A percentile compares a stretch with the other conserved stretches of the same genome.
phyloP scores from a whole-genome alignment of 768 basidiomycete genomes.

The Podaxis sp. region DNA sequence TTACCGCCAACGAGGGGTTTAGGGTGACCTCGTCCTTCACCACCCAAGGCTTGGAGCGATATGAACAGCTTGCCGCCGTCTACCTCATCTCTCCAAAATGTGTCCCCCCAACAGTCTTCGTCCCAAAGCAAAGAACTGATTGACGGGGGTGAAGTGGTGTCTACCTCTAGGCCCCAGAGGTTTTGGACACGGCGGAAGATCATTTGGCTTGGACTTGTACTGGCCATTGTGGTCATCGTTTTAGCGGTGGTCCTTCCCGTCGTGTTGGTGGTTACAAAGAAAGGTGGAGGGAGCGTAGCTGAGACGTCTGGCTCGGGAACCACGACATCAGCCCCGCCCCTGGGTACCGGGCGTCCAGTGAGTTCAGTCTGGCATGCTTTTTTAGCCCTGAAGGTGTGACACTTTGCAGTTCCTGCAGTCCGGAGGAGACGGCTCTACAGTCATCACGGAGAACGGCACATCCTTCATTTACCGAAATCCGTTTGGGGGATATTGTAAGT shows the following conservation, averaged over 20 bases:
- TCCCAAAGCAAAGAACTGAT: background rate
- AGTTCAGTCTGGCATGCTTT: conserved; percentile 9
- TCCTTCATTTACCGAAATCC: conserved; percentile 70
- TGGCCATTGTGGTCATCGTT: conserved; percentile 25
- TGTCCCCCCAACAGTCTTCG: background rate
- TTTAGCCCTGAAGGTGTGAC: background rate
- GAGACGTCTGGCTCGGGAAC: no score
- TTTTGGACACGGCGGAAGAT: conserved; percentile 17
- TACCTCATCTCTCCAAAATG: background rate
- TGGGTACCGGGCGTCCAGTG: conserved; percentile 17
- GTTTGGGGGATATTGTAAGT: conserved; percentile 66
- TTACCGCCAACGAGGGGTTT: no score
- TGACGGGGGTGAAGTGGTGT: conserved; percentile 15
- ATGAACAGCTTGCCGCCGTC: conserved; percentile 7
- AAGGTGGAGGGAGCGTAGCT: conserved; percentile 15
- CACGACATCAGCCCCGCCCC: no score
- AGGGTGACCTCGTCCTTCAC: background rate
- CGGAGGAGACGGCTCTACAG: conserved; percentile 63
- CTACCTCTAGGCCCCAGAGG: background rate
- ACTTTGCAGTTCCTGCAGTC: conserved; percentile 23
- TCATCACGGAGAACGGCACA: conserved; percentile 62
- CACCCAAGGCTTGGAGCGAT: background rate
- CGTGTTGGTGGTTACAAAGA: conserved; percentile 33
- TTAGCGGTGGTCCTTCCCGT: conserved; percentile 33
- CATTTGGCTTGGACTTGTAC: conserved; percentile 17